Evolutionary conservation across 2,329 filamentous ascomycete genomes (phyloP).

Genomic region (Fusarium buharicum): DNA sequence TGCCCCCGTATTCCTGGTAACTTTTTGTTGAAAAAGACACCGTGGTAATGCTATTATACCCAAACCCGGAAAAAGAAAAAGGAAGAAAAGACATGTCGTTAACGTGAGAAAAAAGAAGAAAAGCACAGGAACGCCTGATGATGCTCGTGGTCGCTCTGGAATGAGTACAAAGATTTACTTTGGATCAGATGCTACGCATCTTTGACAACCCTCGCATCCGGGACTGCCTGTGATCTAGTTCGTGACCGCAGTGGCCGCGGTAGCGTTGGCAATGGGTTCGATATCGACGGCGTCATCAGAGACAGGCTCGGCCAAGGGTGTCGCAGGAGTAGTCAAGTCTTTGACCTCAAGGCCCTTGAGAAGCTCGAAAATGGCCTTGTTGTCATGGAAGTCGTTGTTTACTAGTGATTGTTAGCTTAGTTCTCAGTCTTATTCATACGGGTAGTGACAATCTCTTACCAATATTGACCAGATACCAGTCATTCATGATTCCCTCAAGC

Average conservation of each 20-base stretch:
- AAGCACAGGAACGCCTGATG: slow-evolving; percentile 31
- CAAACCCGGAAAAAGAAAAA: slow-evolving; percentile 28
- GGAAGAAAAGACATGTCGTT: slow-evolving; percentile 18
- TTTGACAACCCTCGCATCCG: slow-evolving; percentile 1
- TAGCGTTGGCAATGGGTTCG: slow-evolving; percentile 26
- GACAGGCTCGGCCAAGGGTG: slow-evolving; percentile 42
- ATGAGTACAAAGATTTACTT: slow-evolving; percentile 7
- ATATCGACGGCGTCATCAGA: slow-evolving; percentile 24
- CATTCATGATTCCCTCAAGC: slow-evolving; percentile 85
- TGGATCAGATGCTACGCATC: slow-evolving; percentile 15
- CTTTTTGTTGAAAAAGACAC: slow-evolving; percentile 58
- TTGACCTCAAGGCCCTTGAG: slow-evolving; percentile 81
- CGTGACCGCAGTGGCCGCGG: slow-evolving; percentile 13
- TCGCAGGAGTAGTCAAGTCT: slow-evolving; percentile 63
- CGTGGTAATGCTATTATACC: slow-evolving; percentile 44
- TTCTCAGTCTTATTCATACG: slow-evolving; percentile 3
- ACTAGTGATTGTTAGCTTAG: slow-evolving; percentile 63
- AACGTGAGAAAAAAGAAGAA: slow-evolving; percentile 24
- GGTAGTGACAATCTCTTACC: slow-evolving; percentile 64
- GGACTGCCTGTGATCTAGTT: slow-evolving; percentile 27
- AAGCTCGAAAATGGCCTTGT: slow-evolving; percentile 82
- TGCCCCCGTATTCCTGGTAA: slow-evolving; percentile 48
- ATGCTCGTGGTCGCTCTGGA: slow-evolving; percentile 28
- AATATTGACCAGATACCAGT: slow-evolving; percentile 95
- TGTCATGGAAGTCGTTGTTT: slow-evolving; percentile 96